These are phyloP conservation scores for Asterophora parasitica DNA, from an alignment of 768 basidiomycete species.

Conservation along the genomic window DNA sequence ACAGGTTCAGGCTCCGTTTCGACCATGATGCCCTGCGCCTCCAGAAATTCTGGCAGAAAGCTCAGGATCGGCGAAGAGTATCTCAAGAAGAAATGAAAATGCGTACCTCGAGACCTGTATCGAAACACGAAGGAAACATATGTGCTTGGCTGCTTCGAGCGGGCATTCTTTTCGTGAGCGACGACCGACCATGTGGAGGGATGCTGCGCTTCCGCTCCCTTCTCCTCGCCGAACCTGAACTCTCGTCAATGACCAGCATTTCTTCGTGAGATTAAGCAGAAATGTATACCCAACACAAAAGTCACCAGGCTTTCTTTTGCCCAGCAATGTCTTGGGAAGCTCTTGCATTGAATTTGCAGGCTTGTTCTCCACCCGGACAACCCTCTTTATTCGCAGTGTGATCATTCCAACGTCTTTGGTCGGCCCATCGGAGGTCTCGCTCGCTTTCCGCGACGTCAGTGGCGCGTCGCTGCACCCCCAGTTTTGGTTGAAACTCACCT, in stretches of 20 bases:
- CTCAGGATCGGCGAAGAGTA: background rate
- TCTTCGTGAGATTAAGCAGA: background rate
- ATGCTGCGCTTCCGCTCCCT: slow-evolving; percentile 32
- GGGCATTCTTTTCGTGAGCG: slow-evolving; percentile 35
- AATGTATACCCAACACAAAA: slow-evolving; percentile 40
- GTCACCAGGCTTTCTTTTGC: slow-evolving; percentile 37
- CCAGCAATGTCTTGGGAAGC: slow-evolving; percentile 29
- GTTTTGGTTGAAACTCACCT: slow-evolving; percentile 25
- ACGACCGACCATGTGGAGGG: slow-evolving; percentile 51
- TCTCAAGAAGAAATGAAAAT: background rate
- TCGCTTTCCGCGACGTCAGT: slow-evolving; percentile 1
- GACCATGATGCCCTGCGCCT: slow-evolving; percentile 46
- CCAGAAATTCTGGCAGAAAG: slow-evolving; percentile 38
- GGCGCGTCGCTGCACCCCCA: background rate
- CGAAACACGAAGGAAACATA: slow-evolving; percentile 65
- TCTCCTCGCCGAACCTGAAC: slow-evolving; percentile 46
- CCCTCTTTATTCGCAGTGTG: slow-evolving; percentile 41
- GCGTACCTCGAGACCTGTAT: slow-evolving; percentile 52
- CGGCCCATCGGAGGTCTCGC: slow-evolving; percentile 13
- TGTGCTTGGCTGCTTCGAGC: slow-evolving; percentile 35
- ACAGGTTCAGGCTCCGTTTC: slow-evolving; percentile 21
- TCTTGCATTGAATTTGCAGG: slow-evolving; percentile 39
- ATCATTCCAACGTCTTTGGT: slow-evolving; percentile 50
- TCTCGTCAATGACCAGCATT: background rate
- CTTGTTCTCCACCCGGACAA: slow-evolving; percentile 20